These are phyloP conservation scores for Anisodus acutangulus DNA, from an alignment of 257 asterid species.

Conservation along the genomic window DNA sequence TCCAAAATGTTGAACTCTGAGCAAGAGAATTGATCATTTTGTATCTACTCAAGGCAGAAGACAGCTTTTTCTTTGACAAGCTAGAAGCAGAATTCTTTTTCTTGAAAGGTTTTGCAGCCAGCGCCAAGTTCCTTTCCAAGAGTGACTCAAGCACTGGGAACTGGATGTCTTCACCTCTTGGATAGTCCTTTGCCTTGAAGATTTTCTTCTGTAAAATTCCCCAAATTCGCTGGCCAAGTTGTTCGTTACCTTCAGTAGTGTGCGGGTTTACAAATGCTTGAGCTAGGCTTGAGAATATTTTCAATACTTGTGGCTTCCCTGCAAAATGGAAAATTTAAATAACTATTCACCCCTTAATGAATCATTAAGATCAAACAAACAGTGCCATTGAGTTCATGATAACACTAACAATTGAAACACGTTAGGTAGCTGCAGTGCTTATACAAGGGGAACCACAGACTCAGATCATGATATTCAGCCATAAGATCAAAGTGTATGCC, in stretches of 20 bases:
- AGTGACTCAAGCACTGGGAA: conserved; percentile 69
- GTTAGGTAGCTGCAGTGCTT: not conserved
- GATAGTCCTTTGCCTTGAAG: conserved; percentile 88
- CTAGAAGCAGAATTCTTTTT: conserved; percentile 67
- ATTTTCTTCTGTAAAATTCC: conserved; percentile 91
- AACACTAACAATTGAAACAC: conserved; percentile 12
- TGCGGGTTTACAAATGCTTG: conserved; percentile 83
- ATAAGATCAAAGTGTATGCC: not conserved
- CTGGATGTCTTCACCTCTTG: conserved; percentile 71
- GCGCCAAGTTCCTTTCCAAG: conserved; percentile 73
- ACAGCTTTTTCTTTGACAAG: conserved; percentile 77
- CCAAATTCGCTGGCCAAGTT: conserved; percentile 94
- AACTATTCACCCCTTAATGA: not conserved
- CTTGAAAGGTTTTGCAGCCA: conserved; percentile 92
- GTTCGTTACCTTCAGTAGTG: conserved; percentile 92
- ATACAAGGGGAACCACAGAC: conserved; percentile 9
- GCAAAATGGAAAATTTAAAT: conserved; percentile 39
- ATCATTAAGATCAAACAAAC: conserved; percentile 1
- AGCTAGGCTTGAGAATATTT: conserved; percentile 74
- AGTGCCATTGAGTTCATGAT: conserved; percentile 3
- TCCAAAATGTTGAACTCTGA: conserved; percentile 82
- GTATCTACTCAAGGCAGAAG: conserved; percentile 72
- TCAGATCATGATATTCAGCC: conserved; percentile 14
- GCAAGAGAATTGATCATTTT: conserved; percentile 81
- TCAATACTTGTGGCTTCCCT: conserved; percentile 83